Evolutionary conservation across 306 rosid genomes (phyloP).

Genomic region (Corylus americana): DNA sequence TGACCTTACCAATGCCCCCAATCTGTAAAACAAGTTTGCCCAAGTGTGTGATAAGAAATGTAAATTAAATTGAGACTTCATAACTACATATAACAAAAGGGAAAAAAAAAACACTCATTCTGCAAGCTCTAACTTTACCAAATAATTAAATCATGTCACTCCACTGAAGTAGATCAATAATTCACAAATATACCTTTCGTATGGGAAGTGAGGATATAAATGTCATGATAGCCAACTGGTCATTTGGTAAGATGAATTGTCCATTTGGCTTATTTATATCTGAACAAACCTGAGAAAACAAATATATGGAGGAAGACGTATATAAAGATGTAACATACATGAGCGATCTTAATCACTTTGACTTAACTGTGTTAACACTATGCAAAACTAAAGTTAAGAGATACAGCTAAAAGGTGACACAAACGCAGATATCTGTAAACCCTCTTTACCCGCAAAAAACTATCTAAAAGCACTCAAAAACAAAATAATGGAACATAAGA

Average conservation of each 20-base stretch:
- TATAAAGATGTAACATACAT: neutral
- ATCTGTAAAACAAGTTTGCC: conserved; percentile 55
- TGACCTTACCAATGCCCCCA: conserved; percentile 97
- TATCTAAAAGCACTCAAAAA: no score
- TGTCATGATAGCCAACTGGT: conserved; percentile 73
- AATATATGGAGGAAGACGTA: conserved; percentile 7
- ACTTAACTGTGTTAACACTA: neutral
- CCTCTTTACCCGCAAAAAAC: no score
- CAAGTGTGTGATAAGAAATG: neutral
- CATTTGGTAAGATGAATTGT: conserved; percentile 68
- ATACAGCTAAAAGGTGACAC: neutral
- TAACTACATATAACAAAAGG: neutral
- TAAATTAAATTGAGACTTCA: conserved; percentile 17
- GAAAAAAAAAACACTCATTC: neutral
- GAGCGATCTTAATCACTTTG: neutral
- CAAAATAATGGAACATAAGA: no score
- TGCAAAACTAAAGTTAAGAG: neutral
- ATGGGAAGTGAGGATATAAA: conserved; percentile 92
- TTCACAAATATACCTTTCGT: conserved; percentile 64
- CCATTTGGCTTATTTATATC: conserved; percentile 97
- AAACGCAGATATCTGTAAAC: neutral
- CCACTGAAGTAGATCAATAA: conserved; percentile 15
- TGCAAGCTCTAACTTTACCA: neutral
- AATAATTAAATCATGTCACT: neutral
- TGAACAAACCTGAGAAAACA: conserved; percentile 72